These are phyloP conservation scores for Raddia guianensis DNA, from an alignment of 176 grass and related monocot species.

Conservation along the genomic window DNA sequence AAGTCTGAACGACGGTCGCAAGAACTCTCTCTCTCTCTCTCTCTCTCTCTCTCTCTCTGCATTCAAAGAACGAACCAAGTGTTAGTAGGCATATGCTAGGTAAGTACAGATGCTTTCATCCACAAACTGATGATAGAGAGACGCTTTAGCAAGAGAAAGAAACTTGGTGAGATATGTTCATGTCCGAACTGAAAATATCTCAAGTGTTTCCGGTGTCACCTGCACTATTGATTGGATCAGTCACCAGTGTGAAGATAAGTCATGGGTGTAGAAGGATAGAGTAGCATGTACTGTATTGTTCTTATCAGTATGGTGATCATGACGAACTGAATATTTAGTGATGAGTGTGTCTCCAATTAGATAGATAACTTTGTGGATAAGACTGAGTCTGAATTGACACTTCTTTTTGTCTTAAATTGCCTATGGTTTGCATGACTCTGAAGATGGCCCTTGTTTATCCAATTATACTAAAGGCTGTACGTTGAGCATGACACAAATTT, in stretches of 20 bases:
- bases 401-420: conserved; percentile 7
- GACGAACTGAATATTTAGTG: conserved; percentile 22
- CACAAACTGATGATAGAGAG: neutral
- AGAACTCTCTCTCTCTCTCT: too few relatives aligned
- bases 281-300: conserved; percentile 6
- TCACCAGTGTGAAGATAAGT: conserved; percentile 6
- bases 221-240: conserved; percentile 21
- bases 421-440: conserved; percentile 14
- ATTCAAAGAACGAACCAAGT: conserved; percentile 28
- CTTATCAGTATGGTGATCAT: conserved; percentile 31
- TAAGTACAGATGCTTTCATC: neutral
- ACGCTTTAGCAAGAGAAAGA: neutral
- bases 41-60: conserved; percentile 34
- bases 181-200: conserved; percentile 6
- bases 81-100: neutral
- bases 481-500: neutral
- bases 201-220: conserved; percentile 13
- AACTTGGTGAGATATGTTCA: conserved; percentile 15
- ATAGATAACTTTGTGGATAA: conserved; percentile 28
- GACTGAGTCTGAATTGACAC: conserved; percentile 30
- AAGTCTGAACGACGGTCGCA: neutral
- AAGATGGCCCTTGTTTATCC: conserved; percentile 35
- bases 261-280: conserved; percentile 7
- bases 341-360: conserved; percentile 17
- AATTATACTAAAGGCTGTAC: conserved; percentile 10